Base-by-base conservation (phyloP, 1,139 yeast species). In the Zygosaccharomyces sapae region DNA sequence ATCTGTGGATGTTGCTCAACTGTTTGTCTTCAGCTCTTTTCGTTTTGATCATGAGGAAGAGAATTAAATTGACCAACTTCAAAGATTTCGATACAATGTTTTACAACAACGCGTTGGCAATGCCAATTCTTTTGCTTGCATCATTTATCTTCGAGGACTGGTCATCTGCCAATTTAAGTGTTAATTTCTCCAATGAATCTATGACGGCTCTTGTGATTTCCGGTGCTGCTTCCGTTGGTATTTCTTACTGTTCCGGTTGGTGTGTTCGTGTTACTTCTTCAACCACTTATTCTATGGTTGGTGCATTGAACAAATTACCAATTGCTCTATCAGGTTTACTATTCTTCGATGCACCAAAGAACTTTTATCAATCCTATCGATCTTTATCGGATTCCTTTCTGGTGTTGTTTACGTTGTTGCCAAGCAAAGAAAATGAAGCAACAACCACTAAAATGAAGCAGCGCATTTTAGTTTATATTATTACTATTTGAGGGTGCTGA, bases 191-290 rank as follows among this genome's bases (percentile, higher is more conserved):
- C 60, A 78, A 90, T 68, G 70, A 73, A 56, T 76, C 90, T 37
- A 78, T 87, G 52, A 76, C 88, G 57, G 88, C 95, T 58, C 90
- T 92, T 96, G 63, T 92, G 55, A 78, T 90, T 63, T 86, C 97
- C 40, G 98, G 98, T 68, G 78, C 86, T 57, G 85, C 95, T 38
- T 85, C 97, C 29, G 95, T 92, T 48, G 97, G 95, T 71, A 92
- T 94, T 66, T 89, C 97, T 41, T 92, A 94, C 78, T 88, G 97
- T 70, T 88, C 97, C 27, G 98, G 97, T 52, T 92, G 98, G 98
- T 92, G 98, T 80, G 96, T 92, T 55, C 87, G 98, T 74, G 97
- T 90, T 55, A 94, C 98, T 39, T 88, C 97, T 16, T 89, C 97
- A 30, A 92, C 98, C 50, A 92, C 98, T 47, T 92, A 92, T 74